Evolutionary conservation across 257 asterid species (phyloP).

Genomic region (Rauvolfia tetraphylla): DNA sequence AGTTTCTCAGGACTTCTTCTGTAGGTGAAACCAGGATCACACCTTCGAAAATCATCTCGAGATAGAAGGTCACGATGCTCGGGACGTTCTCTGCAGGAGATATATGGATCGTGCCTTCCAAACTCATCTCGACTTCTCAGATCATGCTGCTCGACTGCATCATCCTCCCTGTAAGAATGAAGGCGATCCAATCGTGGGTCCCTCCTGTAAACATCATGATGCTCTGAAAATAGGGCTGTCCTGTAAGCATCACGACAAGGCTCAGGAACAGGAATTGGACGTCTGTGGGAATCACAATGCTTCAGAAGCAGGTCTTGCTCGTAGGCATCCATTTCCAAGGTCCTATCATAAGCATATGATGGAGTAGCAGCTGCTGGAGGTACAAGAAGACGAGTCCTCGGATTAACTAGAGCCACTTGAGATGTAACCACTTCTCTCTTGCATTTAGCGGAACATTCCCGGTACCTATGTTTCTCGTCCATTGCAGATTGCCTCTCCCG

Average conservation of each 20-base stretch:
- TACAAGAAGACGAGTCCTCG: constrained; percentile 23
- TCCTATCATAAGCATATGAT: constrained; percentile 42
- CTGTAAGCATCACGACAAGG: constrained; percentile 35
- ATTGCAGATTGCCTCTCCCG: constrained; percentile 30
- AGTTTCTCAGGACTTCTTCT: constrained; percentile 2
- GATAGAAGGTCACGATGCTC: constrained; percentile 15
- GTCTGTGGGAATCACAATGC: constrained; percentile 30
- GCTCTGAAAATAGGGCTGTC: constrained; percentile 24
- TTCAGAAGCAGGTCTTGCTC: constrained; percentile 22
- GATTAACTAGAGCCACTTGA: constrained; percentile 20
- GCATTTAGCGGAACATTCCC: constrained; percentile 39
- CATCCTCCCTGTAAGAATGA: constrained; percentile 22
- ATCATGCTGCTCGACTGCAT: constrained; percentile 12
- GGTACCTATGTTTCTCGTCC: constrained; percentile 29
- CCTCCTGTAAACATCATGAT: constrained; percentile 23
- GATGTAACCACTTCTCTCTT: constrained; percentile 32
- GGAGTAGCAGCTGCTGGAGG: constrained; percentile 30
- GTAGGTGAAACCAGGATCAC: constrained; percentile 7
- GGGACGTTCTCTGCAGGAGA: constrained; percentile 25
- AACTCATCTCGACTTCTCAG: constrained; percentile 25
- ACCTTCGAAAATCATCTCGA: constrained; percentile 17
- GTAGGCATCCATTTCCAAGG: constrained; percentile 35
- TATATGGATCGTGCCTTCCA: constrained; percentile 32
- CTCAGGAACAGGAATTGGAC: constrained; percentile 14
- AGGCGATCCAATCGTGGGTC: constrained; percentile 2